Base-by-base conservation (phyloP, 345 rosid genomes). In the Cochlearia excelsa region DNA sequence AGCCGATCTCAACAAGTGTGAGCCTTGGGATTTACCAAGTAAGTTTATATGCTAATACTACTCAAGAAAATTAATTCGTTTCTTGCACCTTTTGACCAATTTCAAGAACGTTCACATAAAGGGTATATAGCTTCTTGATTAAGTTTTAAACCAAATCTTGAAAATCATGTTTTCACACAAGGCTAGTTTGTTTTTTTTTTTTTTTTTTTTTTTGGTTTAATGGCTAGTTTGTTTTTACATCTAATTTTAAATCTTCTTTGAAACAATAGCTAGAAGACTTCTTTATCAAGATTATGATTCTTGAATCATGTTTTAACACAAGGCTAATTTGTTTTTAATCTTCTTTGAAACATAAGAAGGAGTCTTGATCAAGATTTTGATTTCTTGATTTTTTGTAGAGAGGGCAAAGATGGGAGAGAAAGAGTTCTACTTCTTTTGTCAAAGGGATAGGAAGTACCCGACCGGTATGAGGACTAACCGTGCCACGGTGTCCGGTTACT, bases 21-120 rank as follows among this genome's bases (percentile, higher is more conserved):
- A 92, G 34, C 98, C 98, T 4, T 92, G 98, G 98, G 98, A 92
- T 67, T 72, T 92, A 63, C 95, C 90, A 0, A 76, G 98, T 92
- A 77, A 76, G 86, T 45, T 30, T 34, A 7, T 1, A 9, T 30
- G 23, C 23, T 16, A 16, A 3, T 39, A 4, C 0, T 27, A 7
- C 6, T 37, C 47, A 26, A 30, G 1, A 16, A 11, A 4, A 10
- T 31, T 56, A 5, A n/a, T 46, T 52, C 39, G 3, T 4, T 47
- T 54, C 46, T 2, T 2, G 35, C 0, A 33, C 40, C 61, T 11
- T 68, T 60, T 68, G 30, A 68, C 62, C 51, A 54, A 59, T 40
- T 39, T 33, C 44, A 60, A 35, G 57, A 30, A 56, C 52, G 56
- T 66, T 66, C 57, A 49, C 69, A 23, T 43, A 44, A 27, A 58